These are phyloP conservation scores for Brasenia schreberi DNA, from an alignment of 164 flowering plant genomes.

Conservation along the genomic window DNA sequence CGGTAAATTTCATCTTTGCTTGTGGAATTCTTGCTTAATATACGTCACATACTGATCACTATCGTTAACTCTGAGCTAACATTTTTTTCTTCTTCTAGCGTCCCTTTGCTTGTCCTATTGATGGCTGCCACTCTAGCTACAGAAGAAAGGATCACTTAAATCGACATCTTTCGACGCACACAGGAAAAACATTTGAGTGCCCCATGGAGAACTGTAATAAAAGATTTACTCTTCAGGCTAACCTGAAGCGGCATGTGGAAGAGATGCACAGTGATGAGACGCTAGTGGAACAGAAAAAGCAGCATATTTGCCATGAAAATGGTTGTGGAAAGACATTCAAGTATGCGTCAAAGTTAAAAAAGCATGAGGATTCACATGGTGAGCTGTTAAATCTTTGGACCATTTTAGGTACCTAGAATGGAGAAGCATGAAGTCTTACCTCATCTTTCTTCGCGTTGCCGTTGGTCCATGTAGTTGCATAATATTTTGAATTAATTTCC, in stretches of 20 bases:
- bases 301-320: slow-evolving; percentile 41
- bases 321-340: slow-evolving; percentile 77
- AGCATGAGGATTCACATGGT: slow-evolving; percentile 83
- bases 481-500: not conserved
- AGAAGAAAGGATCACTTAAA: slow-evolving; percentile 82
- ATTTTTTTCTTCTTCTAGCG: slow-evolving; percentile 32
- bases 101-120: slow-evolving; percentile 56
- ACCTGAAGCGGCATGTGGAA: slow-evolving; percentile 55
- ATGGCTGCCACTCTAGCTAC: slow-evolving; percentile 61
- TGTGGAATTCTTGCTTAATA: too few relatives aligned
- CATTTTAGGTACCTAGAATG: not conserved
- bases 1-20: too few relatives aligned
- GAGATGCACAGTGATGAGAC: slow-evolving; percentile 37
- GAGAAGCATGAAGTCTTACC: not conserved
- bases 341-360: slow-evolving; percentile 46
- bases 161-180: slow-evolving; percentile 58
- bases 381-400: slow-evolving; percentile 12
- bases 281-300: slow-evolving; percentile 7
- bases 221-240: slow-evolving; percentile 41
- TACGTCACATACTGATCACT: too few relatives aligned
- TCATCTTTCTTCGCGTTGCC: not conserved
- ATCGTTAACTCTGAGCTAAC: too few relatives aligned
- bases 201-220: slow-evolving; percentile 39
- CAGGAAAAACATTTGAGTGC: slow-evolving; percentile 62
- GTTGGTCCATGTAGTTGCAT: not conserved